A percentile compares a stretch with the other conserved stretches of the same genome.
These are phyloP conservation scores for Pseudozyma pruni DNA, from an alignment of 1,284 basidiomycete genomes.

Conservation along the genomic window DNA sequence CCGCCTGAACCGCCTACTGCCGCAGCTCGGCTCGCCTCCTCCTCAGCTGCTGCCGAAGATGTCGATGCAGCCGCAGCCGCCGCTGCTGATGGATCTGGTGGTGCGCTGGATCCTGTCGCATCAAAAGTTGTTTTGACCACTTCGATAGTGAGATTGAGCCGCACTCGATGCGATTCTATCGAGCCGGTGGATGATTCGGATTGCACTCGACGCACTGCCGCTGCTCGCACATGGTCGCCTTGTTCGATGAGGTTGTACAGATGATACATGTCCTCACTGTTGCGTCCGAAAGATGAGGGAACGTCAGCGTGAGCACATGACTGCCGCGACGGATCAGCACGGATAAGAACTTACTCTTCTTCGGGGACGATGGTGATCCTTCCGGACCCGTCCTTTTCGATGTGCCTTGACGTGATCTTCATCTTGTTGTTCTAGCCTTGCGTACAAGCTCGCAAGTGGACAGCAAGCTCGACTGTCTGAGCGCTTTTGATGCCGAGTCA, in stretches of 20 bases:
- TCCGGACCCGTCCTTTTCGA: conserved; percentile 66
- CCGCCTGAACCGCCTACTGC: conserved; percentile 45
- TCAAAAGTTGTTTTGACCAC: conserved; percentile 74
- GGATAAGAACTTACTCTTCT: conserved; percentile 58
- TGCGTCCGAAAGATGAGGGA: background rate
- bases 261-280: conserved; percentile 96
- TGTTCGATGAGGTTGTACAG: conserved; percentile 90
- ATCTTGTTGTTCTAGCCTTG: conserved; percentile 31
- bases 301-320: no score
- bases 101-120: conserved; percentile 55
- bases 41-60: conserved; percentile 30
- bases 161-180: conserved; percentile 87
- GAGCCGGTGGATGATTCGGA: conserved; percentile 89
- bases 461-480: background rate
- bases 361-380: conserved; percentile 62
- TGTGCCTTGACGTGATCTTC: conserved; percentile 63
- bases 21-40: conserved; percentile 40
- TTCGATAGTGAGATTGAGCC: conserved; percentile 83
- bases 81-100: conserved; percentile 54
- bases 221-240: conserved; percentile 87
- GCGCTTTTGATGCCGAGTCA: background rate
- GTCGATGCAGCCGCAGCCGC: conserved; percentile 25
- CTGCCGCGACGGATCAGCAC: no score
- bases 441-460: background rate
- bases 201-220: conserved; percentile 80